phyloP scores from a whole-genome alignment of 305 asterid species.

The Solanum hybrid region DNA sequence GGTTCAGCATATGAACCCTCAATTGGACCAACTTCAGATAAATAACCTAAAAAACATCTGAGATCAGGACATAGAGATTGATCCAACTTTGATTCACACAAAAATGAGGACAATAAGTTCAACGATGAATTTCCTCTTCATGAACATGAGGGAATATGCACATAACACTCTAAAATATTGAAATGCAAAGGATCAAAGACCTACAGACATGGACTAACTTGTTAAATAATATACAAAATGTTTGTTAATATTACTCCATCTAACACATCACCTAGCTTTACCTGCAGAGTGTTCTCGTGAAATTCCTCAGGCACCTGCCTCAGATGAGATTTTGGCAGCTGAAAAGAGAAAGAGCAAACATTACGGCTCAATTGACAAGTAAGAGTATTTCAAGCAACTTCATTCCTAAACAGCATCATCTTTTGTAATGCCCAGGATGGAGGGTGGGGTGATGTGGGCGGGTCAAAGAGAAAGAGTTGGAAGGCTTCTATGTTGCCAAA shows the following conservation, averaged over 20 bases:
- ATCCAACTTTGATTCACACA: not conserved
- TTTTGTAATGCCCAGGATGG: too few relatives aligned
- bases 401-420: not conserved
- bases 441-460: not conserved
- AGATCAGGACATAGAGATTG: not conserved
- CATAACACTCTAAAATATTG: not conserved
- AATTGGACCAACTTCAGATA: not conserved
- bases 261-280: slow-evolving; percentile 15
- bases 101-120: not conserved
- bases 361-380: not conserved
- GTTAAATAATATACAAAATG: not conserved
- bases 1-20: not conserved
- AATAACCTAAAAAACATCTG: not conserved
- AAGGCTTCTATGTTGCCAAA: not conserved
- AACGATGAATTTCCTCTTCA: not conserved
- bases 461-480: not conserved
- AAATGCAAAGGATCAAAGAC: not conserved
- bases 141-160: not conserved
- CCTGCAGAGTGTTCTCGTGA: slow-evolving; percentile 56
- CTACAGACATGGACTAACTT: not conserved
- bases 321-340: slow-evolving; percentile 75
- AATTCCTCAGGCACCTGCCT: slow-evolving; percentile 67
- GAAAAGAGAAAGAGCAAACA: slow-evolving; percentile 11
- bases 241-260: not conserved
- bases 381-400: not conserved